Evolutionary conservation across 148 eudicot species (phyloP).

Genomic region (Pouteria glomerata): DNA sequence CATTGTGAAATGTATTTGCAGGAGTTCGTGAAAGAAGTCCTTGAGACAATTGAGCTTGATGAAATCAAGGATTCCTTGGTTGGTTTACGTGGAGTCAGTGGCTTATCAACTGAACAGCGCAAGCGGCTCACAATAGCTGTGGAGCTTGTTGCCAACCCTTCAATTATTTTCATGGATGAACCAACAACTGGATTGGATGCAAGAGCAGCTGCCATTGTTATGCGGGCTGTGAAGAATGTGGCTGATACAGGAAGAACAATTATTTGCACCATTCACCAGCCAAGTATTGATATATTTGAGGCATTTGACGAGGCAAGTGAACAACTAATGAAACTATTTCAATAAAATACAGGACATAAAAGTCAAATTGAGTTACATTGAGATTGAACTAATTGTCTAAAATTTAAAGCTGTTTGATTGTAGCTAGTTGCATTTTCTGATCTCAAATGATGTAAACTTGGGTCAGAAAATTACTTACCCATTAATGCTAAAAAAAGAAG

Average conservation of each 20-base stretch:
- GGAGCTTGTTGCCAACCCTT: constrained; percentile 85
- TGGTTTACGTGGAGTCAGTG: constrained; percentile 56
- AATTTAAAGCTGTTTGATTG: background rate
- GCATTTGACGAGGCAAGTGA: constrained; percentile 73
- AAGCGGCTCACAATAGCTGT: constrained; percentile 82
- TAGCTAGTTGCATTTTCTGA: background rate
- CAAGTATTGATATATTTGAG: constrained; percentile 86
- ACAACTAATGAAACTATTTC: background rate
- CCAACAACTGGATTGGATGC: constrained; percentile 89
- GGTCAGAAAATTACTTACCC: background rate
- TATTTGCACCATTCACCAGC: constrained; percentile 92
- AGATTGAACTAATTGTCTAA: background rate
- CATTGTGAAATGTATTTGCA: constrained; percentile 9
- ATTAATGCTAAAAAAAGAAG: background rate
- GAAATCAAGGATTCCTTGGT: constrained; percentile 60
- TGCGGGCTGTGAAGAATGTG: constrained; percentile 72
- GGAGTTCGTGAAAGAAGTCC: constrained; percentile 73
- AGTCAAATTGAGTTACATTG: background rate
- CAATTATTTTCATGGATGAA: constrained; percentile 84
- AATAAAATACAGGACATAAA: background rate
- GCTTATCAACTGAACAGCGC: constrained; percentile 79
- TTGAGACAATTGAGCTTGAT: constrained; percentile 65
- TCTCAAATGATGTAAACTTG: background rate
- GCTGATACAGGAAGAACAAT: constrained; percentile 76
- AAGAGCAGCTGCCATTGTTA: constrained; percentile 79